Evolutionary conservation across 2,329 filamentous ascomycete species (phyloP).

Genomic region (Cordyceps javanica): DNA sequence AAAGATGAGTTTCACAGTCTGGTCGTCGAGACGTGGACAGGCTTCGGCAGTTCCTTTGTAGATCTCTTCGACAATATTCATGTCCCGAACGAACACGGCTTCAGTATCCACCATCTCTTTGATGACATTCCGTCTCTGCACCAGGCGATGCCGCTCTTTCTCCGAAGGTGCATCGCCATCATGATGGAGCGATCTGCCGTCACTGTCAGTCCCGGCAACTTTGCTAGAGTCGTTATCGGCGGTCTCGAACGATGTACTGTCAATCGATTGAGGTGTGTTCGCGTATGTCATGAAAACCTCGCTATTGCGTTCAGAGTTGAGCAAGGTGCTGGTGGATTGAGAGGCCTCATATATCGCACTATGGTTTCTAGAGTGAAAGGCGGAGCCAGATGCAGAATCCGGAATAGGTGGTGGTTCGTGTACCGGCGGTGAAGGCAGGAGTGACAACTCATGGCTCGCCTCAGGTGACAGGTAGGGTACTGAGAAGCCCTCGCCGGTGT

Average conservation of each 20-base stretch:
- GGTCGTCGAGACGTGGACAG: constrained; percentile 69
- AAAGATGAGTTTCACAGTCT: constrained; percentile 86
- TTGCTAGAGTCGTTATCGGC: constrained; percentile 34
- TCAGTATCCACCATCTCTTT: constrained; percentile 93
- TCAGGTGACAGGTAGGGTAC: constrained; percentile 39
- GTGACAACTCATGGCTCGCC: constrained; percentile 23
- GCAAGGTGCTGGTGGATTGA: constrained; percentile 34
- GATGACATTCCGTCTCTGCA: constrained; percentile 75
- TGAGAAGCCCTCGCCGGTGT: constrained; percentile 44
- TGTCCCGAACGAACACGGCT: constrained; percentile 82
- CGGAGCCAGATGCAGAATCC: constrained; percentile 26
- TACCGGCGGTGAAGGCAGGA: constrained; percentile 39
- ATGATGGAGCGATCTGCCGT: constrained; percentile 26
- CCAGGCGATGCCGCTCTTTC: constrained; percentile 64
- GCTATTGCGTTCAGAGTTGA: constrained; percentile 39
- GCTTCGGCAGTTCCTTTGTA: constrained; percentile 90
- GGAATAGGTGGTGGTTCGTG: constrained; percentile 48
- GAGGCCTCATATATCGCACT: constrained; percentile 33
- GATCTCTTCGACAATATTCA: constrained; percentile 96
- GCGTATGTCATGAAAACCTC: constrained; percentile 38
- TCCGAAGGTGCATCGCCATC: constrained; percentile 38
- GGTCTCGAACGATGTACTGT: constrained; percentile 39
- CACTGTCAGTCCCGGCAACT: constrained; percentile 30
- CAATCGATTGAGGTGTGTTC: constrained; percentile 40
- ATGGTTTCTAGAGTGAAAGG: constrained; percentile 36